Evolutionary conservation across 148 eudicot species (phyloP).

Genomic region (Vaccinium darrowii): DNA sequence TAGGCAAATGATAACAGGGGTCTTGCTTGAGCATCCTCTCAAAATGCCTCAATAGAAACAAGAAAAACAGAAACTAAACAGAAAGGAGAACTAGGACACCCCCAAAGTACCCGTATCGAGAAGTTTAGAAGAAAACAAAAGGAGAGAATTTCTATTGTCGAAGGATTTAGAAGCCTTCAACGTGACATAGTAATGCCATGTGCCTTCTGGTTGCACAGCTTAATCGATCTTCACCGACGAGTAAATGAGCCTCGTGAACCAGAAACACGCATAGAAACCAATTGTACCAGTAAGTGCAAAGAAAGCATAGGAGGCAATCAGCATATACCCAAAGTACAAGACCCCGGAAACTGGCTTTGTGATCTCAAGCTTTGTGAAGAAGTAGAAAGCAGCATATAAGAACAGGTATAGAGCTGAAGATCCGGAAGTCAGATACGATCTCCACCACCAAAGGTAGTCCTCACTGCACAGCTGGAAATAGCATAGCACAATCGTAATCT

Average conservation of each 20-base stretch:
- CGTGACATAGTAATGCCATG: not conserved
- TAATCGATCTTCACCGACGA: constrained; percentile 62
- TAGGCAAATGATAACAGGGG: not conserved
- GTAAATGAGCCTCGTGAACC: constrained; percentile 59
- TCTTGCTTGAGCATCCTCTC: constrained; percentile 15
- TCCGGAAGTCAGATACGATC: constrained; percentile 55
- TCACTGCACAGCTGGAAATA: constrained; percentile 61
- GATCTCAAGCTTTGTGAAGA: constrained; percentile 56
- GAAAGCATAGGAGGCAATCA: constrained; percentile 54
- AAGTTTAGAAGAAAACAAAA: not conserved
- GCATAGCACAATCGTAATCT: constrained; percentile 56
- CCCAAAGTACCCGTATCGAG: not conserved
- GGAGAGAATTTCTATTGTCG: not conserved
- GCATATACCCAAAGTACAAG: constrained; percentile 55
- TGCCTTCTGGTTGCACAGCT: not conserved
- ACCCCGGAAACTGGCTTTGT: constrained; percentile 53
- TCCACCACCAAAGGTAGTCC: constrained; percentile 66
- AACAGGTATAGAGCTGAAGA: constrained; percentile 54
- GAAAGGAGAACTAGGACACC: not conserved
- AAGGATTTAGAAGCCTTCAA: not conserved
- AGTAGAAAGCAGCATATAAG: constrained; percentile 53
- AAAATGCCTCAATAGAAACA: constrained; percentile 4
- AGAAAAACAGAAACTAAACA: not conserved
- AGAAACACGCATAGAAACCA: constrained; percentile 57
- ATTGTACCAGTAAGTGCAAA: constrained; percentile 56